These are phyloP conservation scores for Umbelopsis sp. DNA, from an alignment of 192 early-diverging fungal genomes.

Conservation along the genomic window DNA sequence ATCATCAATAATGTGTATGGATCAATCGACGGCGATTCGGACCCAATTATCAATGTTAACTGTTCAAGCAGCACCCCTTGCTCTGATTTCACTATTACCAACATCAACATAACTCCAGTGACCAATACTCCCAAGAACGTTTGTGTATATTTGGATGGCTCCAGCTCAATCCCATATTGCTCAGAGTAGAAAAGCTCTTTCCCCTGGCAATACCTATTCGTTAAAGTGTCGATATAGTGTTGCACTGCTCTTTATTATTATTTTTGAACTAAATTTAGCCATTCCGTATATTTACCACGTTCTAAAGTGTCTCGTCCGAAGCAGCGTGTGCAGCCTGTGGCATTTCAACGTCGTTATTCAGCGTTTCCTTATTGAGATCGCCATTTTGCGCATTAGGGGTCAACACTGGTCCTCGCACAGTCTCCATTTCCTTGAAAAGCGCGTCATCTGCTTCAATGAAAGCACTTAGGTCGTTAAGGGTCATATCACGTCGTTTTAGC, in stretches of 20 bases:
- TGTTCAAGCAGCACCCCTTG: slow-evolving; percentile 25
- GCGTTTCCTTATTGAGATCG: not conserved
- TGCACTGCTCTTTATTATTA: too few species aligned
- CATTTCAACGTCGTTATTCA: not conserved
- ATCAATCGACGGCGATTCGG: slow-evolving; percentile 21
- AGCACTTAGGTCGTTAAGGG: not conserved
- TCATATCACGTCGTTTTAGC: slow-evolving; percentile 25
- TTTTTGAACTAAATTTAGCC: too few species aligned
- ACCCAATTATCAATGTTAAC: slow-evolving; percentile 21
- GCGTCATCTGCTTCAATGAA: not conserved
- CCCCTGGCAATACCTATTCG: too few species aligned
- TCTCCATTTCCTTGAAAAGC: not conserved
- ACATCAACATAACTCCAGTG: slow-evolving; percentile 20
- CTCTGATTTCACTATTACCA: slow-evolving; percentile 6
- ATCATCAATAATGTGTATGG: slow-evolving; percentile 45
- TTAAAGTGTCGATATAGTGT: too few species aligned
- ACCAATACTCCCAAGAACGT: slow-evolving; percentile 27
- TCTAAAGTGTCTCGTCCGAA: too few species aligned
- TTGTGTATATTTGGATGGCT: slow-evolving; percentile 22
- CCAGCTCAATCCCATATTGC: slow-evolving; percentile 23
- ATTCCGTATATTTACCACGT: too few species aligned
- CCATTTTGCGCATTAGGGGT: not conserved
- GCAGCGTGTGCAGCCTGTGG: not conserved
- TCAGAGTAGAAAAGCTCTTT: not conserved
- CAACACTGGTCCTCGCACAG: slow-evolving; percentile 1